Conservation (phyloP, 2,329 filamentous ascomycete genomes). For the Hypoxylon sp. region DNA sequence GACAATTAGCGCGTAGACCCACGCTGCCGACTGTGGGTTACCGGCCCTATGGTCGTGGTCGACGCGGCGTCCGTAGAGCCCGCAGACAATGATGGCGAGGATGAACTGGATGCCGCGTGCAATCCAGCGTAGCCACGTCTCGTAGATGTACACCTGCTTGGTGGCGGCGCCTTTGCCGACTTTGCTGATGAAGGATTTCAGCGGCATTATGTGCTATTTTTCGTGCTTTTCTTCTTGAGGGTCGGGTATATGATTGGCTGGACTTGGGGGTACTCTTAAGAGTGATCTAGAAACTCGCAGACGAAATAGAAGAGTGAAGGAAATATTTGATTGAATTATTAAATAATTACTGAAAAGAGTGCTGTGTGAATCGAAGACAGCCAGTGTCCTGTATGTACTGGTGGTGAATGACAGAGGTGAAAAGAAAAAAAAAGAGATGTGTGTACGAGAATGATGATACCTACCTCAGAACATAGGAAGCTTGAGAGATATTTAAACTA, state of each 20-base stretch:
- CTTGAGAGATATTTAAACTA: constrained; percentile 37
- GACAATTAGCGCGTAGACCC: constrained; percentile 75
- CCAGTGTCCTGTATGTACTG: constrained; percentile 36
- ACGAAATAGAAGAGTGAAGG: constrained; percentile 3
- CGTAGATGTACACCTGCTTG: constrained; percentile 63
- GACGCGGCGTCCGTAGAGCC: constrained; percentile 77
- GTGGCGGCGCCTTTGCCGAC: constrained; percentile 61
- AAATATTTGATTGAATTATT: constrained; percentile 24
- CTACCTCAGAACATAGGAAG: constrained; percentile 23
- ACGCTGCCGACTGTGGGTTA: constrained; percentile 67
- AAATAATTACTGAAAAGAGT: constrained; percentile 34
- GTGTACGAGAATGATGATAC: constrained; percentile 6
- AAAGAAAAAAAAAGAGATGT: constrained; percentile 16
- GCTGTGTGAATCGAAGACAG: constrained; percentile 38
- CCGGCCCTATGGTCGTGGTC: constrained; percentile 58
- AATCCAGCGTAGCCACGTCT: constrained; percentile 64
- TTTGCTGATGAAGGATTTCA: constrained; percentile 47
- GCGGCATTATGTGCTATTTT: constrained; percentile 37
- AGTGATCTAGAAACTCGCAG: constrained; percentile 5
- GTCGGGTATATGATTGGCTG: not conserved
- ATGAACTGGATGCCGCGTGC: constrained; percentile 79
- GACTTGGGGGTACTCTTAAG: not conserved
- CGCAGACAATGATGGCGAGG: constrained; percentile 77
- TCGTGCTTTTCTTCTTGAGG: not conserved
- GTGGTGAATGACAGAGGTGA: constrained; percentile 16